Evolutionary conservation across 1,284 basidiomycete genomes (phyloP).

Genomic region (Ceratobasidium papillatum): DNA sequence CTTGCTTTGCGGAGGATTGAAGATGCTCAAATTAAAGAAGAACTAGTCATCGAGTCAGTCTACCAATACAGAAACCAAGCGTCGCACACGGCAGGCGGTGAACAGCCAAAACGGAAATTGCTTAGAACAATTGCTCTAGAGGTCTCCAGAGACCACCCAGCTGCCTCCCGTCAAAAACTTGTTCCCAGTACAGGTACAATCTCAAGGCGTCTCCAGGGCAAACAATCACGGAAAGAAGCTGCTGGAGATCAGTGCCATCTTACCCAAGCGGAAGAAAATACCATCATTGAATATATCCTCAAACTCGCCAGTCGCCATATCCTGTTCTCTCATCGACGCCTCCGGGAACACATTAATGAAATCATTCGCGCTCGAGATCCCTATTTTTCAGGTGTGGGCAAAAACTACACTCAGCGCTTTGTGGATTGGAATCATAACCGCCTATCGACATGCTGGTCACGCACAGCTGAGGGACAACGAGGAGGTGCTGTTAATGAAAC

Average conservation of each 20-base stretch:
- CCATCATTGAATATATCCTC: background rate
- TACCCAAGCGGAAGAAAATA: background rate
- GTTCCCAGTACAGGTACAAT: background rate
- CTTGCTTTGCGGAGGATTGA: background rate
- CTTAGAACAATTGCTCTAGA: background rate
- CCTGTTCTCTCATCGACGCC: background rate
- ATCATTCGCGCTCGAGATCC: background rate
- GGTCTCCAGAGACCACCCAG: background rate
- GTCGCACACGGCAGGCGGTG: background rate
- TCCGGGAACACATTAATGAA: background rate
- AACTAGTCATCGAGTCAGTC: background rate
- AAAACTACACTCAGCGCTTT: conserved; percentile 42
- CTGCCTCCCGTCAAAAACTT: background rate
- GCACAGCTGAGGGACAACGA: conserved; percentile 48
- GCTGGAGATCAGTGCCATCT: conserved; percentile 6
- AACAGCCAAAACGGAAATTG: background rate
- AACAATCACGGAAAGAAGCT: background rate
- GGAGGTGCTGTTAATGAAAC: conserved; percentile 49
- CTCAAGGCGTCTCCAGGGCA: background rate
- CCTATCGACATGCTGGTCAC: conserved; percentile 49
- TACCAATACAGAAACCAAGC: background rate
- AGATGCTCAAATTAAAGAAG: background rate
- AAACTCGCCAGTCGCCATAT: background rate
- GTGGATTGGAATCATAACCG: conserved; percentile 41
- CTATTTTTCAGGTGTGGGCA: conserved; percentile 19